Evolutionary conservation across 2,329 filamentous ascomycete species (phyloP).

Genomic region (Alternaria ethzedia): DNA sequence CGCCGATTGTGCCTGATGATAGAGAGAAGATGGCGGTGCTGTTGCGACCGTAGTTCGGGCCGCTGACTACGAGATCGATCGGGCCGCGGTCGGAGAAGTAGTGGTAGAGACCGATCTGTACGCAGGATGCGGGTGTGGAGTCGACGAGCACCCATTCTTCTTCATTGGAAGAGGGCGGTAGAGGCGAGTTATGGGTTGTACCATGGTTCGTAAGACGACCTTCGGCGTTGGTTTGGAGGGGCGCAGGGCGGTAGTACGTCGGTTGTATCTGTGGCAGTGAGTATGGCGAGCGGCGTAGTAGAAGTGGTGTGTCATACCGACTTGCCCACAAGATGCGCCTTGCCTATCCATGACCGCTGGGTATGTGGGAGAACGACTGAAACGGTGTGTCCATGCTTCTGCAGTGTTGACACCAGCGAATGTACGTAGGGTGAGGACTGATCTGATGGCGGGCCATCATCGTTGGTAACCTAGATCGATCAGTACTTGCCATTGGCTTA

Average conservation of each 20-base stretch:
- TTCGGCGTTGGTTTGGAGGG: slow-evolving; percentile 53
- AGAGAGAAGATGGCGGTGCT: slow-evolving; percentile 58
- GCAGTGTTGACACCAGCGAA: slow-evolving; percentile 53
- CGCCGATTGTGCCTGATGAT: slow-evolving; percentile 57
- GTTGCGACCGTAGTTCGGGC: slow-evolving; percentile 60
- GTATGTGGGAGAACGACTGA: slow-evolving; percentile 90
- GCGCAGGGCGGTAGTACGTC: slow-evolving; percentile 77
- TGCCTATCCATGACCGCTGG: slow-evolving; percentile 97
- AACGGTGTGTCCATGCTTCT: slow-evolving; percentile 77
- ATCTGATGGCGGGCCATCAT: slow-evolving; percentile 59
- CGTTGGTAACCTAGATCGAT: slow-evolving; percentile 54
- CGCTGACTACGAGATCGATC: slow-evolving; percentile 57
- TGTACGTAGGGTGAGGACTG: slow-evolving; percentile 59
- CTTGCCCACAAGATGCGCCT: slow-evolving; percentile 94
- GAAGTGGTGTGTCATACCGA: slow-evolving; percentile 52
- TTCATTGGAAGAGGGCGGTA: slow-evolving; percentile 39
- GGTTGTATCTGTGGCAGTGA: slow-evolving; percentile 64
- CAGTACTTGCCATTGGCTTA: slow-evolving; percentile 8
- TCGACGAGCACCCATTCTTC: slow-evolving; percentile 60
- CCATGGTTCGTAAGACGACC: slow-evolving; percentile 48
- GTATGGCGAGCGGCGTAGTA: background rate
- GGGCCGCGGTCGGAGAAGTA: slow-evolving; percentile 54
- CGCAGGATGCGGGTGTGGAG: slow-evolving; percentile 57
- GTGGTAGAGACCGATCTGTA: slow-evolving; percentile 57
- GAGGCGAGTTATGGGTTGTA: slow-evolving; percentile 40